Evolutionary conservation across 768 basidiomycete genomes (phyloP), one percentile per base, ranked within the genome.

Genomic region (Cyclocybe cylindracea): DNA sequence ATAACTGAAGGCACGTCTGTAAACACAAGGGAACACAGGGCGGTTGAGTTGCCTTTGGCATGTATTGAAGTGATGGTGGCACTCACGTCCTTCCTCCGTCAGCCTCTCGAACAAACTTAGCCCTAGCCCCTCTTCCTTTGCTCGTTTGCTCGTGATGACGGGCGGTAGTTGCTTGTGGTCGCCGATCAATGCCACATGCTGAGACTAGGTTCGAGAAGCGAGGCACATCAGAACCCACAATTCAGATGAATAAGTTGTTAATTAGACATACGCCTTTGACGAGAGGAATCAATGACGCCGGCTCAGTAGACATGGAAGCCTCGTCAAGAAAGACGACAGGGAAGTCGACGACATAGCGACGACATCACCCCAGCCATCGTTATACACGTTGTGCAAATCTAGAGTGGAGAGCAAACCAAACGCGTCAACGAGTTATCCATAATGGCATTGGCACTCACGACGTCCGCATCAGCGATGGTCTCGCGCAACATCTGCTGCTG

Each of bases 141-240:
- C 94, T 63, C 91, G 84, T 16, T 78, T 76, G 55, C 89, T 92
- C 16, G 83, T 76, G 51, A 96, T 91, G 55, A 96, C 83, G 0
- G 94, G 93, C 7, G 94, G 93, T 8, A 98, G 77, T 65, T 98
- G 94, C 63, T 96, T 96, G 69, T 98, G 94, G 70, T 98, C 94
- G n/a, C 94, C 94, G 59, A 98, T 95, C 41, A 98, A 80, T 1
- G 92, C 83, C 32, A 92, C 77, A 60, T 97, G 94, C 46, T 75
- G 78, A 7, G 86, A 87, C 92, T 94, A 62, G 16, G 55, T 60
- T 46, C 46, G 32, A 53, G 46, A 55, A 56, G 44, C 24, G 19
- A 32, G 40, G 24, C 29, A 14, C 16, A 37, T 47, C 36, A 50
- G 37, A 39, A 39, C 16, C 35, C 31, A 39, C n/a, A 14, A 46